A percentile compares a stretch with the other conserved stretches of the same genome.
These are phyloP conservation scores for Aspergillus sclerotiicarbonarius DNA, from an alignment of 495 filamentous ascomycete species.

Conservation along the genomic window DNA sequence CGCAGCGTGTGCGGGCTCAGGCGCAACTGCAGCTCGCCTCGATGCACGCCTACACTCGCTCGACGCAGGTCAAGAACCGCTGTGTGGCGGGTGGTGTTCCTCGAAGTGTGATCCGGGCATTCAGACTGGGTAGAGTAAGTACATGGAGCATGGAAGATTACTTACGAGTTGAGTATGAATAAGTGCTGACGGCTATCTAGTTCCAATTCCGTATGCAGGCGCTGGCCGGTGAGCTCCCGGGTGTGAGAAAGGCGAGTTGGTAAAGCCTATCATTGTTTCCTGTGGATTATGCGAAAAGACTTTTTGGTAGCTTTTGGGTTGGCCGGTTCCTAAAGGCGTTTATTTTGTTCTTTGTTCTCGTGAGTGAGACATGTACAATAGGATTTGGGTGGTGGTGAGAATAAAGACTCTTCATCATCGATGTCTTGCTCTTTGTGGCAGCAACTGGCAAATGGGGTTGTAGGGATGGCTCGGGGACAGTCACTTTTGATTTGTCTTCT, in stretches of 20 bases:
- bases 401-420: slow-evolving; percentile 1
- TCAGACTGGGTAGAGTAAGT: slow-evolving; percentile 85
- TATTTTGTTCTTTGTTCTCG: slow-evolving; percentile 21
- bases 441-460: not conserved
- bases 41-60: slow-evolving; percentile 92
- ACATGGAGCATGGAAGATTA: not conserved
- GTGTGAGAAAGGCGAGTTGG: slow-evolving; percentile 96
- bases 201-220: slow-evolving; percentile 91
- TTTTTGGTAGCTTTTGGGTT: slow-evolving; percentile 23
- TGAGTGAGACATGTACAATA: slow-evolving; percentile 36
- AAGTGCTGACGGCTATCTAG: slow-evolving; percentile 41
- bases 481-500: too few relatives aligned
- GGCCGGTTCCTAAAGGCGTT: slow-evolving; percentile 31
- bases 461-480: too few relatives aligned
- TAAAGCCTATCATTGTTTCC: slow-evolving; percentile 33
- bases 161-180: not conserved
- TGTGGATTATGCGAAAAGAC: slow-evolving; percentile 9
- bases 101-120: slow-evolving; percentile 82
- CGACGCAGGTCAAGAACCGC: slow-evolving; percentile 89
- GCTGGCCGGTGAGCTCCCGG: slow-evolving; percentile 80
- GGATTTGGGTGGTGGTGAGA: slow-evolving; percentile 9
- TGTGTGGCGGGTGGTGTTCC: slow-evolving; percentile 87
- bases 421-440: not conserved
- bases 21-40: slow-evolving; percentile 88
- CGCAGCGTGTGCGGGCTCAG: slow-evolving; percentile 74